Evolutionary conservation across 306 rosid genomes (phyloP).

Genomic region (Erythrophleum fordii): DNA sequence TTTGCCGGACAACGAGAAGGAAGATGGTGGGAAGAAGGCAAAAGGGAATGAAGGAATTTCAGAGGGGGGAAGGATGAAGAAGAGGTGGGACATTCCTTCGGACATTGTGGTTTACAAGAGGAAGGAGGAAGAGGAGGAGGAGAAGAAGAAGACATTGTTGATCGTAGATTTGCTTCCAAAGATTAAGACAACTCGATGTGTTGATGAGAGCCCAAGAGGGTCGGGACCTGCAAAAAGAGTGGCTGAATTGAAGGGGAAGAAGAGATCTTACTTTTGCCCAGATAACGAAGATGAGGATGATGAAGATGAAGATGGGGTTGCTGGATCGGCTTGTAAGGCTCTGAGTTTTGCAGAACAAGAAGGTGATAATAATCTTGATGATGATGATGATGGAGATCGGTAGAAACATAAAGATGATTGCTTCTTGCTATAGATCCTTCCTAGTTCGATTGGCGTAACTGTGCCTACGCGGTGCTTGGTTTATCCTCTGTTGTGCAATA

Average conservation of each 20-base stretch:
- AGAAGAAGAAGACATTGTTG: conserved; percentile 29
- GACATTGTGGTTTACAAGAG: conserved; percentile 45
- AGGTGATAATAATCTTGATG: not conserved
- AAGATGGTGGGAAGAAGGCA: conserved; percentile 37
- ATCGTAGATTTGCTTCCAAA: conserved; percentile 59
- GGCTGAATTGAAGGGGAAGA: conserved; percentile 63
- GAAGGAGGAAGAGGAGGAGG: conserved; percentile 31
- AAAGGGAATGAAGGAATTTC: conserved; percentile 41
- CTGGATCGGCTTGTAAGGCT: conserved; percentile 55
- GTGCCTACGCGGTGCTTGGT: not conserved
- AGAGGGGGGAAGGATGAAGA: conserved; percentile 56
- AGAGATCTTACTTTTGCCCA: conserved; percentile 51
- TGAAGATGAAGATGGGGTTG: conserved; percentile 35
- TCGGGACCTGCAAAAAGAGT: conserved; percentile 88
- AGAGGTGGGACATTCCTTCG: conserved; percentile 66
- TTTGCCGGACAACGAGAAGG: conserved; percentile 68
- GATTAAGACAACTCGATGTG: conserved; percentile 55
- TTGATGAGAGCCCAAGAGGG: conserved; percentile 69
- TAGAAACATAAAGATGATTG: conserved; percentile 27
- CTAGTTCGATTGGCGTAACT: no score
- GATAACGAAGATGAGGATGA: conserved; percentile 1
- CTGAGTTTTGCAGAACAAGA: conserved; percentile 67
- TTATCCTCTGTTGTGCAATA: conserved; percentile 5
- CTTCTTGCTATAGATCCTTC: not conserved
- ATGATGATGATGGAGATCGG: not conserved